These are phyloP conservation scores for Bondarzewia mesenterica DNA, from an alignment of 1,284 basidiomycete species.

Conservation along the genomic window DNA sequence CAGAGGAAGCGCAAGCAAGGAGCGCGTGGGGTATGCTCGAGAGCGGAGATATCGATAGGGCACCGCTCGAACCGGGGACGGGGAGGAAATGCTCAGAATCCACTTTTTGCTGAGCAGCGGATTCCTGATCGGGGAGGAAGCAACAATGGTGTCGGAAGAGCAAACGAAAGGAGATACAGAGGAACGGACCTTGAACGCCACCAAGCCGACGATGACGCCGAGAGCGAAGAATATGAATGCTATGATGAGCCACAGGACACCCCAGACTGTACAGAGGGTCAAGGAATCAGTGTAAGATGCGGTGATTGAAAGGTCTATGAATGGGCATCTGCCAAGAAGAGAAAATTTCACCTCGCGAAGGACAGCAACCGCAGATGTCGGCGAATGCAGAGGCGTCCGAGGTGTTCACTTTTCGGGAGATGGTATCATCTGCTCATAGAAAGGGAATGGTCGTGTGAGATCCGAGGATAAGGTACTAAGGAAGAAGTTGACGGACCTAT, in stretches of 20 bases:
- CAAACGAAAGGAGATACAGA: neutral
- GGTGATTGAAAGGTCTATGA: neutral
- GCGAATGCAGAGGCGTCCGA: conserved; percentile 92
- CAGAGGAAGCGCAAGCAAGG: neutral
- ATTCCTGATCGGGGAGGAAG: conserved; percentile 37
- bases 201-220: conserved; percentile 78
- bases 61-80: conserved; percentile 42
- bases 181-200: conserved; percentile 69
- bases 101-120: conserved; percentile 40
- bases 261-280: conserved; percentile 52
- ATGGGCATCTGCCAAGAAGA: neutral
- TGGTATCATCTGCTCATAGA: conserved; percentile 84
- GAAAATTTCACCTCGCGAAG: conserved; percentile 45
- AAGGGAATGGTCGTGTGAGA: conserved; percentile 7
- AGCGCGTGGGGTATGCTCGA: neutral
- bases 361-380: conserved; percentile 76
- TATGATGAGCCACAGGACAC: conserved; percentile 83
- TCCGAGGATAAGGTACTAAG: neutral
- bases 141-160: too few relatives aligned
- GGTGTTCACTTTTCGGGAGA: conserved; percentile 83
- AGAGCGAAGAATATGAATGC: conserved; percentile 77
- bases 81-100: conserved; percentile 53
- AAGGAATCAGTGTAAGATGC: conserved; percentile 1
- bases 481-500: conserved; percentile 42
- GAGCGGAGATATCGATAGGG: neutral